A percentile compares a stretch with the other conserved stretches of the same genome.
Conservation (phyloP, 768 basidiomycete genomes). For the Suillus placidus region DNA sequence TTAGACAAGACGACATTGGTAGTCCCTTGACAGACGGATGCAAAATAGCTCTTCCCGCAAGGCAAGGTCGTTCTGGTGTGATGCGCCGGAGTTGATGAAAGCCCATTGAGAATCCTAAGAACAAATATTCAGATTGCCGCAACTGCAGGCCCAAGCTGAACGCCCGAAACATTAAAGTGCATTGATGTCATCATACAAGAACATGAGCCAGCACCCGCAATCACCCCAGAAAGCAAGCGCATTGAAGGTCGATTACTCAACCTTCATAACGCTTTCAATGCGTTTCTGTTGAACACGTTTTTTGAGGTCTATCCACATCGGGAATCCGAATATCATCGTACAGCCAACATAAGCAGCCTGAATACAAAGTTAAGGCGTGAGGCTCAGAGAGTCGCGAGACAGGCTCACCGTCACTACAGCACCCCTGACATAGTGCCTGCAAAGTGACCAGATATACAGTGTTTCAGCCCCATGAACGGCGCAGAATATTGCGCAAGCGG, state of each 20-base stretch:
- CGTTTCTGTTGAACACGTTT: conserved; percentile 64
- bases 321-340: conserved; percentile 57
- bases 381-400: neutral
- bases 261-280: conserved; percentile 83
- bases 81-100: neutral
- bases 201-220: neutral
- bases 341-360: conserved; percentile 57
- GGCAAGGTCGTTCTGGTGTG: neutral
- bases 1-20: neutral
- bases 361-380: neutral
- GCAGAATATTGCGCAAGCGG: conserved; percentile 9
- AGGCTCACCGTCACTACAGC: conserved; percentile 22
- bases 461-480: conserved; percentile 27
- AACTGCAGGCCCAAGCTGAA: neutral
- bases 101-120: neutral
- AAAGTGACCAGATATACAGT: conserved; percentile 34
- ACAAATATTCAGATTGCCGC: neutral
- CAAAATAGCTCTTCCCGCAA: neutral
- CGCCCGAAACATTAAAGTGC: neutral
- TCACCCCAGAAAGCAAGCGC: neutral
- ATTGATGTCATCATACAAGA: neutral
- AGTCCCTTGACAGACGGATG: neutral
- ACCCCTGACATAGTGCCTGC: conserved; percentile 30
- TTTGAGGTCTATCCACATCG: conserved; percentile 55
- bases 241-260: conserved; percentile 40